Base-by-base conservation (phyloP, 805 yeast species). In the Saccharomycopsis amapae region DNA sequence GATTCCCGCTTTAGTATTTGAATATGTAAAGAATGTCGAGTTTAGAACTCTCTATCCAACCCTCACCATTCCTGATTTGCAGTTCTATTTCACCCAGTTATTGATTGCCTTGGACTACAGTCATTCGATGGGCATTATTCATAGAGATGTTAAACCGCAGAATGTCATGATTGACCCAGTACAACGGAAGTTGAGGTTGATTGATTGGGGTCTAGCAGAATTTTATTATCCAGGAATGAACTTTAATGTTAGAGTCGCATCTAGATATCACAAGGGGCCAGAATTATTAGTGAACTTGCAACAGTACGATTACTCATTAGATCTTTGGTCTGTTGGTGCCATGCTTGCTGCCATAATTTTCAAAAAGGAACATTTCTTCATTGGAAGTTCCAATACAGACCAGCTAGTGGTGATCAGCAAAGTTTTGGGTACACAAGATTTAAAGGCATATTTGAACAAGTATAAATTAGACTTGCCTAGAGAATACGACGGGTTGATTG, bases 131-230 rank as follows among this genome's bases (percentile, higher is more conserved):
- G 97, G 97, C 19, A 86, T 89, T 50, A 88, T 89, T 79, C 97
- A 89, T 60, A 73, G 97, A 61, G 97, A 89, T 64, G 96, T 89
- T 46, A 89, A 89, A 63, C 97, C 97, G 9, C 95, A 89, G 58
- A 89, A 89, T 63, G 85, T 89, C 53, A 89, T 89, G 96, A 89
- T 89, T 55, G 96, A 89, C 62, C 96, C 85, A 45, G 67, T 72
- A 50, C 73, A 71, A 51, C 78, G 67, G 62, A 78, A 75, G 58
- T 66, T 89, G 55, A 75, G 95, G 53, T 73, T 88, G 53, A 88
- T 89, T 45, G 97, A 89, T 64, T 89, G 96, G 96, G 97, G 97
- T 5, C 67, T 89, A 43, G 96, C 97, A 6, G 97, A 89, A 62
- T 88, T 86, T 60, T 88, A 88, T 59, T 96, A 89, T 60, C 79